These are phyloP conservation scores for Immersiella caudata DNA, from an alignment of 495 filamentous ascomycete species.

Conservation along the genomic window DNA sequence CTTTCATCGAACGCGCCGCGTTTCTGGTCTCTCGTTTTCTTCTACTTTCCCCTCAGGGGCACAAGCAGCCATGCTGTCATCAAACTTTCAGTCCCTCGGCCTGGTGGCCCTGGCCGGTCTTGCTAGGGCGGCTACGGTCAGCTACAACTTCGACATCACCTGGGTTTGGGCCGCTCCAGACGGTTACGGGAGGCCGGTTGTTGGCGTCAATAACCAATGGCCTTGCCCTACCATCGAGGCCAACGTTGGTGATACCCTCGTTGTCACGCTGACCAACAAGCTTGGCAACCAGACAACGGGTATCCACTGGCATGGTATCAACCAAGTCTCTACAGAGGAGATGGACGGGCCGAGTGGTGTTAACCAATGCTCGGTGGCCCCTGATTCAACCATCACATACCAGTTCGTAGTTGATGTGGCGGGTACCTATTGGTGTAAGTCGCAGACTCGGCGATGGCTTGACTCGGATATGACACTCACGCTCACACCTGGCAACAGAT, in stretches of 20 bases:
- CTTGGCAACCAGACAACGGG: conserved; percentile 72
- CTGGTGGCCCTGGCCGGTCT: conserved; percentile 30
- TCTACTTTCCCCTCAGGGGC: not conserved
- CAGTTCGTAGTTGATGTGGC: conserved; percentile 68
- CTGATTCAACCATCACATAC: conserved; percentile 64
- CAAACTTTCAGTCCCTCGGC: conserved; percentile 20
- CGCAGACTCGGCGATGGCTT: conserved; percentile 30
- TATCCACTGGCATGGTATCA: conserved; percentile 82
- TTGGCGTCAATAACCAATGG: conserved; percentile 79
- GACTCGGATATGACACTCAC: conserved; percentile 23
- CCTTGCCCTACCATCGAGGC: conserved; percentile 71
- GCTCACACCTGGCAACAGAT: conserved; percentile 43
- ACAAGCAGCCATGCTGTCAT: conserved; percentile 23
- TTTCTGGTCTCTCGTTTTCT: conserved; percentile 3
- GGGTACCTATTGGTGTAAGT: conserved; percentile 82
- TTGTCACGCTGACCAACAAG: conserved; percentile 72
- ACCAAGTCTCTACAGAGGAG: conserved; percentile 64
- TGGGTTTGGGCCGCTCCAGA: conserved; percentile 76
- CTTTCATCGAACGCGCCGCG: not conserved
- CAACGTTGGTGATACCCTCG: conserved; percentile 68
- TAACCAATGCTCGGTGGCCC: conserved; percentile 71
- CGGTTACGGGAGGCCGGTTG: conserved; percentile 65
- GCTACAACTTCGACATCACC: conserved; percentile 63
- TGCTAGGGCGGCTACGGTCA: conserved; percentile 39
- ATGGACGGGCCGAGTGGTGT: conserved; percentile 77